These are phyloP conservation scores for Cicer chorassanicum DNA, from an alignment of 306 rosid species.

Conservation along the genomic window DNA sequence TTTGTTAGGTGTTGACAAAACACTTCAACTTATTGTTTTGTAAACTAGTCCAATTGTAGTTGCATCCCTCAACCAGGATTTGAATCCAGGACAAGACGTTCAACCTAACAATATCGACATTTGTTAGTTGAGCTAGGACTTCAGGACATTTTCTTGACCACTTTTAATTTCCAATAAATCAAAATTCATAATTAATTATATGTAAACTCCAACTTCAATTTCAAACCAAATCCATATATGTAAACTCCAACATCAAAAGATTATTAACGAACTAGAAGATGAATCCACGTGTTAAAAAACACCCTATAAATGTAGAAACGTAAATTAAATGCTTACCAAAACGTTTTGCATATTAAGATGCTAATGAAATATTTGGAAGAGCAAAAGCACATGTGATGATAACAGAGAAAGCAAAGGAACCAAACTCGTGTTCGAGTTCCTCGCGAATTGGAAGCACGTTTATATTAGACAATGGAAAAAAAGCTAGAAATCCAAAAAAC, in stretches of 20 bases:
- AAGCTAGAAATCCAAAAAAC: background rate
- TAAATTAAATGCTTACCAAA: slow-evolving; percentile 21
- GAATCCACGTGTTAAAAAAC: slow-evolving; percentile 13
- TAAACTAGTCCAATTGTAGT: no score
- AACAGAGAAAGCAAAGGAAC: slow-evolving; percentile 21
- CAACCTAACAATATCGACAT: no score
- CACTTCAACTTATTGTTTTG: no score
- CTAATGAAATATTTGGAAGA: slow-evolving; percentile 22
- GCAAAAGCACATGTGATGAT: background rate
- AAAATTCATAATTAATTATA: slow-evolving; percentile 21
- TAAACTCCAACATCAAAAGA: background rate
- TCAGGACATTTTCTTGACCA: slow-evolving; percentile 50
- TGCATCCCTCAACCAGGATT: no score
- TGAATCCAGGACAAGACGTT: no score
- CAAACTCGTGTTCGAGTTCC: slow-evolving; percentile 38
- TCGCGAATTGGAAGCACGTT: background rate
- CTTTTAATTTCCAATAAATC: no score
- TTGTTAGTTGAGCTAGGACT: no score
- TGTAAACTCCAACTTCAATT: slow-evolving; percentile 13
- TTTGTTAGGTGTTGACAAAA: no score
- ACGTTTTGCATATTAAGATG: background rate
- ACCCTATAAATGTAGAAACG: background rate
- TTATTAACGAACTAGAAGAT: background rate
- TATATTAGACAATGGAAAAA: background rate
- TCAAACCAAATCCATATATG: slow-evolving; percentile 36